Conservation (phyloP, 169 alveolate species). For the Eimeria praecox region DNA sequence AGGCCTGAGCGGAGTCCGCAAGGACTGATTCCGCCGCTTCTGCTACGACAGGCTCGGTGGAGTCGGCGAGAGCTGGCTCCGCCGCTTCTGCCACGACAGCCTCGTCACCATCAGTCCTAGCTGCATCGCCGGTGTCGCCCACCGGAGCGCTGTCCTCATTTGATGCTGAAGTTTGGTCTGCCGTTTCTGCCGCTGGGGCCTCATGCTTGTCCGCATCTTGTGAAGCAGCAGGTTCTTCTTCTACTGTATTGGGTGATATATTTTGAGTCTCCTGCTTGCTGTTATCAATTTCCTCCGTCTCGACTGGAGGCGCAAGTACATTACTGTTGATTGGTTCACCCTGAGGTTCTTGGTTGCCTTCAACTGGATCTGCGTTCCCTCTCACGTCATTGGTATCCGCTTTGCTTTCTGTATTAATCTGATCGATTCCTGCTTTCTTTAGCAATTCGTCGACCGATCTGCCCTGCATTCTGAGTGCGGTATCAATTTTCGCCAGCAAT, state of each 20-base stretch:
- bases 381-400: background rate
- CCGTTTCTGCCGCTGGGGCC: background rate
- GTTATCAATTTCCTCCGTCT: background rate
- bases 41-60: too few relatives aligned
- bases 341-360: background rate
- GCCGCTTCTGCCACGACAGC: background rate
- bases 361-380: background rate
- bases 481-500: conserved; percentile 48
- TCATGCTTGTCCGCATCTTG: background rate
- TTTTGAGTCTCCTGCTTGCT: background rate
- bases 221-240: background rate
- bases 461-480: conserved; percentile 69
- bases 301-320: background rate
- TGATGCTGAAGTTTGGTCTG: conserved; percentile 8
- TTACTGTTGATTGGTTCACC: background rate
- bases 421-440: conserved; percentile 5
- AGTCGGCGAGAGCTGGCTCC: background rate
- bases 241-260: background rate
- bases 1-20: too few relatives aligned
- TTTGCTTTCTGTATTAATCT: background rate
- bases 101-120: background rate
- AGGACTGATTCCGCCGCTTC: too few relatives aligned
- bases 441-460: conserved; percentile 36
- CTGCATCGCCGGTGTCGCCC: background rate
- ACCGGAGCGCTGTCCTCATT: background rate